Conservation (phyloP, 2,329 filamentous ascomycete species). For the Claviceps sp. region DNA sequence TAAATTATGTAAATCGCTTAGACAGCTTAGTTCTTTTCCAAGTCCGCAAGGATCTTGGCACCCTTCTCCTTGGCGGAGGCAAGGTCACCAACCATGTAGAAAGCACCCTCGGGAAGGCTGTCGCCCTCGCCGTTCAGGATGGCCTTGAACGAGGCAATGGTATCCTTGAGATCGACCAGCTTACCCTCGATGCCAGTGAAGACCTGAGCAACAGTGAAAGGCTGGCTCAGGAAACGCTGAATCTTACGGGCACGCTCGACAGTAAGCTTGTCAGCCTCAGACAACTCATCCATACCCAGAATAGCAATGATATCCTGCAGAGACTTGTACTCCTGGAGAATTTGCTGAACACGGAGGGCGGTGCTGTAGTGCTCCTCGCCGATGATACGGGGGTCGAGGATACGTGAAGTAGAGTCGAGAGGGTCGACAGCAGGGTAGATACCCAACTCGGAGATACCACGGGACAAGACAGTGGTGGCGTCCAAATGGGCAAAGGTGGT, state of each 20-base stretch:
- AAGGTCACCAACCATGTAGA: slow-evolving; percentile 99
- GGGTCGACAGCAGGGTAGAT: slow-evolving; percentile 99
- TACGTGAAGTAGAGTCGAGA: slow-evolving; percentile 98
- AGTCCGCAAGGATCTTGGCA: slow-evolving; percentile 98
- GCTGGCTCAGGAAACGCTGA: slow-evolving; percentile 99
- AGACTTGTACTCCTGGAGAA: slow-evolving; percentile 99
- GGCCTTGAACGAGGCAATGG: slow-evolving; percentile 92
- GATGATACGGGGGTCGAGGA: slow-evolving; percentile 97
- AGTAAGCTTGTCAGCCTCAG: slow-evolving; percentile 97
- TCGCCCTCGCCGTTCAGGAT: slow-evolving; percentile 94
- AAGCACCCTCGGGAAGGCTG: slow-evolving; percentile 79
- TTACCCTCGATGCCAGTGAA: slow-evolving; percentile 91
- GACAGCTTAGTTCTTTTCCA: slow-evolving; percentile 49
- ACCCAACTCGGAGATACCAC: slow-evolving; percentile 99
- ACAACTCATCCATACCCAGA: slow-evolving; percentile 99
- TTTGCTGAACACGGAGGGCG: slow-evolving; percentile 93
- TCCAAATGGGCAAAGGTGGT: slow-evolving; percentile 99
- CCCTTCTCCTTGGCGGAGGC: slow-evolving; percentile 89
- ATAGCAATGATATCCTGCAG: slow-evolving; percentile 99
- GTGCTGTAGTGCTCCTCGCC: slow-evolving; percentile 96
- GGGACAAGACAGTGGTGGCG: slow-evolving; percentile 99
- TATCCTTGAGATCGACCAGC: slow-evolving; percentile 98
- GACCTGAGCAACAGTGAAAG: slow-evolving; percentile 78
- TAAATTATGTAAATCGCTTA: slow-evolving; percentile 18
- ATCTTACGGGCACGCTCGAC: slow-evolving; percentile 99